Percentiles rank a stretch among this genome's conserved stretches.
Conservation (phyloP, 1,139 yeast species). For the Blastobotrys serpentis region DNA sequence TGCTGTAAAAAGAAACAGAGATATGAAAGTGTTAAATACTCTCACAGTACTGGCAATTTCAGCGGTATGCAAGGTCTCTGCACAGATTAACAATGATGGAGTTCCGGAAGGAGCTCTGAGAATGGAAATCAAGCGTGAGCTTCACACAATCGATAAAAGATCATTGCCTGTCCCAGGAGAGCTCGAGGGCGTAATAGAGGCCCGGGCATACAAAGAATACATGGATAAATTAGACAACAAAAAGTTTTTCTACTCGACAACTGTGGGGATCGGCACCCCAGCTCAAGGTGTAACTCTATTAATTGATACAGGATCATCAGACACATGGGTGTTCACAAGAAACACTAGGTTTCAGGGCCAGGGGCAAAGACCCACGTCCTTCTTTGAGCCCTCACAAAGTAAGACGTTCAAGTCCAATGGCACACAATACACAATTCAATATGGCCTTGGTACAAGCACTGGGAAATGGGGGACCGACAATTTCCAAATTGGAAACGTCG, state of each 20-base stretch:
- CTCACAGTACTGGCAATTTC: neutral
- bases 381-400: slow-evolving; percentile 35
- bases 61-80: neutral
- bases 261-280: slow-evolving; percentile 34
- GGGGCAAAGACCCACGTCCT: slow-evolving; percentile 35
- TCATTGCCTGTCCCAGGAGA: slow-evolving; percentile 17
- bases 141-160: slow-evolving; percentile 25
- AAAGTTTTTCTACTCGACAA: slow-evolving; percentile 38
- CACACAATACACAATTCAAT: slow-evolving; percentile 27
- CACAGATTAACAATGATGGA: slow-evolving; percentile 8
- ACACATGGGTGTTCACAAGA: slow-evolving; percentile 55
- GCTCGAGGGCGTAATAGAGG: slow-evolving; percentile 19
- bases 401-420: slow-evolving; percentile 27
- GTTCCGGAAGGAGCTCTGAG: slow-evolving; percentile 30
- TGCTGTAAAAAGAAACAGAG: neutral
- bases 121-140: slow-evolving; percentile 26
- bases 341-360: slow-evolving; percentile 28
- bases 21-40: slow-evolving; percentile 2
- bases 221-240: slow-evolving; percentile 37
- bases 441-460: slow-evolving; percentile 32
- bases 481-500: slow-evolving; percentile 43
- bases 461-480: slow-evolving; percentile 54
- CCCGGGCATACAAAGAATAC: slow-evolving; percentile 24
- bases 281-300: slow-evolving; percentile 30
- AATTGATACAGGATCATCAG: slow-evolving; percentile 71